These are phyloP conservation scores for Starmerella kuoi DNA, from an alignment of 805 yeast genomes.

Conservation along the genomic window DNA sequence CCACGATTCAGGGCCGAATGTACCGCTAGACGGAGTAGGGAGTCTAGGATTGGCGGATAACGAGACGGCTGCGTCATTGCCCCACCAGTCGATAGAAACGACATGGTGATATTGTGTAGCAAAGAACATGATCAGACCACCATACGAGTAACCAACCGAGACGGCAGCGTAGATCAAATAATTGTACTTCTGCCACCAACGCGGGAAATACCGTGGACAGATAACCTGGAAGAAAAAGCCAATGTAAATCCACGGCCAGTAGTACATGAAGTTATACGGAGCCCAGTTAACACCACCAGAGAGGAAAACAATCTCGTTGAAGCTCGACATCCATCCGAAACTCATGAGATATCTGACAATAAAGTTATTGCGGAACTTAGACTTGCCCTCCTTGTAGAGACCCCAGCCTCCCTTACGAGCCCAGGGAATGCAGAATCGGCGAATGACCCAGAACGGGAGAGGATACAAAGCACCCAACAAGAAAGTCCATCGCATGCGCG, in stretches of 20 bases:
- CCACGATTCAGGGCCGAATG: not conserved
- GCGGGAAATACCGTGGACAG: slow-evolving; percentile 37
- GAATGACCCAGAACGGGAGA: slow-evolving; percentile 46
- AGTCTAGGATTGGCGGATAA: slow-evolving; percentile 1
- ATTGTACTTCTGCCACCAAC: slow-evolving; percentile 45
- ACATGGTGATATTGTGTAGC: slow-evolving; percentile 35
- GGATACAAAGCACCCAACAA: slow-evolving; percentile 47
- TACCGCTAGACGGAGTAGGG: not conserved
- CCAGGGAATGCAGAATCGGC: slow-evolving; percentile 34
- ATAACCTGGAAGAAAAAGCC: slow-evolving; percentile 36
- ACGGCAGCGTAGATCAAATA: slow-evolving; percentile 45
- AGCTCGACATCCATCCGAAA: slow-evolving; percentile 27
- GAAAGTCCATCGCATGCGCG: slow-evolving; percentile 34
- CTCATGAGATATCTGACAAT: slow-evolving; percentile 11
- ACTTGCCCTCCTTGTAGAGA: slow-evolving; percentile 5
- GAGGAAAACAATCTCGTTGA: slow-evolving; percentile 36
- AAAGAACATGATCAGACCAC: slow-evolving; percentile 47
- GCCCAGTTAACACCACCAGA: slow-evolving; percentile 35
- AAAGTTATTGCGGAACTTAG: slow-evolving; percentile 10
- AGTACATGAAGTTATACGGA: slow-evolving; percentile 24
- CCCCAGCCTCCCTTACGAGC: slow-evolving; percentile 14
- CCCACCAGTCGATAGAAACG: slow-evolving; percentile 50
- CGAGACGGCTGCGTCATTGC: slow-evolving; percentile 32
- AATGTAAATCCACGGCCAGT: slow-evolving; percentile 19
- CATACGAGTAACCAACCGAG: slow-evolving; percentile 50